Percentiles rank a stretch among this genome's conserved stretches.
These are phyloP conservation scores for Pistacia atlantica DNA, from an alignment of 345 rosid genomes.

Conservation along the genomic window DNA sequence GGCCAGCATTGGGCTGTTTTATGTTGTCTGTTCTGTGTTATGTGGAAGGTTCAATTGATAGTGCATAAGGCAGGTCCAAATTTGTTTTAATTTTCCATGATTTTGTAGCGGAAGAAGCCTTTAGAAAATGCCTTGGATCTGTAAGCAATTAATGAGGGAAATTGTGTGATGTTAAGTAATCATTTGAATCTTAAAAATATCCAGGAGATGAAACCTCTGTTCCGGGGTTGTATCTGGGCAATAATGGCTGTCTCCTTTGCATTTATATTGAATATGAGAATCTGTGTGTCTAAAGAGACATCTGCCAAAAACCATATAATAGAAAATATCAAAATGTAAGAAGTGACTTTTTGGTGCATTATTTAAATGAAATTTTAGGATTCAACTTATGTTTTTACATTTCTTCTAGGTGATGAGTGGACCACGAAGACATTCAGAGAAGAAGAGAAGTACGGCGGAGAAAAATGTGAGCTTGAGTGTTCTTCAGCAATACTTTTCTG, in stretches of 20 bases:
- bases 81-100: not conserved
- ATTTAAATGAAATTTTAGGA: conserved; percentile 1
- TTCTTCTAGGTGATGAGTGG: conserved; percentile 42
- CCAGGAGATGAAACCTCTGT: not conserved
- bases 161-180: not conserved
- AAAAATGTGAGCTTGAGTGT: conserved; percentile 84
- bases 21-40: not conserved
- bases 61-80: not conserved
- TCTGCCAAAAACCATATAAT: not conserved
- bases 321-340: not conserved
- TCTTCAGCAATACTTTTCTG: conserved; percentile 88
- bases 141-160: too few species aligned
- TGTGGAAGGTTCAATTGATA: not conserved
- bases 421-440: conserved; percentile 52
- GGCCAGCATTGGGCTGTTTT: not conserved
- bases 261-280: not conserved
- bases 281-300: not conserved
- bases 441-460: conserved; percentile 76
- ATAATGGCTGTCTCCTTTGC: not conserved
- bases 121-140: not conserved
- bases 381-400: not conserved
- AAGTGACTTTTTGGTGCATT: not conserved
- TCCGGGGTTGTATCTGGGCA: not conserved
- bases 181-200: too few species aligned
- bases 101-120: not conserved